Evolutionary conservation across 257 asterid genomes (phyloP), one percentile per base, ranked within the genome.

Genomic region (Linderniella brevidens): DNA sequence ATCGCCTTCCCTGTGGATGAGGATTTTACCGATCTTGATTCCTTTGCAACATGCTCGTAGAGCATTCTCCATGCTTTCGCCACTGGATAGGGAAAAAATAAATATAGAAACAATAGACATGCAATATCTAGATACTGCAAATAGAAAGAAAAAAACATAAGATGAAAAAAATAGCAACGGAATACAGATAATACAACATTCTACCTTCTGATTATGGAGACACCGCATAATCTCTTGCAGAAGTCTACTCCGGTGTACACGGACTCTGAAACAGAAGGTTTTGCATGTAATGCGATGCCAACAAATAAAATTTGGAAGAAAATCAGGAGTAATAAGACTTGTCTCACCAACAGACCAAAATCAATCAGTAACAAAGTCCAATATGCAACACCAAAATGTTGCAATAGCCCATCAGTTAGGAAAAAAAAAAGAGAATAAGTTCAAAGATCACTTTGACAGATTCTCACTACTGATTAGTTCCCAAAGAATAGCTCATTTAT

Each of bases 31-130:
- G 16, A 90, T 90, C 64, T 90, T 90, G 55, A 90, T 90, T 48
- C 98, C 98, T 65, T 90, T 90, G 67, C 98, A 90, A 51, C 98
- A 90, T 56, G 98, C 98, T 43, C 98, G 82, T 70, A 90, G 51
- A 25, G 98, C 98, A 59, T 90, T 80, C 56, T 80, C 92, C 92
- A 80, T 80, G 65, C 92, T 80, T 70, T 80, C 92, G n/a, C 92
- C 92, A 53, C 96, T 88, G 68, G 41, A 9, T 3, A 3, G 3
- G 11, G 17, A 39, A 9, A 13, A 39, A n/a, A n/a, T n/a, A n/a
- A n/a, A 1, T 1, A 10, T 39, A 10, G 13, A 13, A 10, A 39
- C 15, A 25, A 2, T 25, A 25, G 4, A 25, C 32, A 25, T 3
- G 32, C 3, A 25, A 25, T 25, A 25, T 25, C 6, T 25, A 37